Conservation (phyloP, 192 early-diverging fungal species). For the Oehlia diaphana region DNA sequence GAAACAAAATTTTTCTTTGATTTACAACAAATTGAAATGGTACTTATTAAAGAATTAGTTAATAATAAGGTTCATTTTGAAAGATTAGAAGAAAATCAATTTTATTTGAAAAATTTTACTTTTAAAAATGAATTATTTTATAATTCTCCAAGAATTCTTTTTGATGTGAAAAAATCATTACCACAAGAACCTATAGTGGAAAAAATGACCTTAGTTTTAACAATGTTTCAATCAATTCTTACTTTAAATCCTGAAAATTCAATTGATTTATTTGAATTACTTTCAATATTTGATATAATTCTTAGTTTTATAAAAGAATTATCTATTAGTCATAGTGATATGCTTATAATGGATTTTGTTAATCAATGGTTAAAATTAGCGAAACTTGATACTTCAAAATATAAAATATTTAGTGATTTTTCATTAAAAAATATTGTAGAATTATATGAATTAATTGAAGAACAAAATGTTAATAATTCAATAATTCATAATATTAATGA, state of each 20-base stretch:
- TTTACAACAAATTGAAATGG: slow-evolving; percentile 14
- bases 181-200: slow-evolving; percentile 25
- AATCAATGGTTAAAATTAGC: slow-evolving; percentile 28
- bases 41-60: slow-evolving; percentile 12
- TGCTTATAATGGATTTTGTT: slow-evolving; percentile 7
- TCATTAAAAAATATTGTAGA: slow-evolving; percentile 20
- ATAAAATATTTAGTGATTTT: background rate
- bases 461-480: slow-evolving; percentile 20
- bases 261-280: slow-evolving; percentile 6
- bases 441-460: slow-evolving; percentile 30
- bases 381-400: too few species aligned
- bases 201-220: background rate
- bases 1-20: slow-evolving; percentile 9
- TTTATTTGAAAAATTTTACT: slow-evolving; percentile 5
- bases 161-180: slow-evolving; percentile 5
- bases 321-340: background rate
- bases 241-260: background rate
- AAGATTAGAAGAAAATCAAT: background rate
- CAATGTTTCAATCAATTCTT: background rate
- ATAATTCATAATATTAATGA: slow-evolving; percentile 4
- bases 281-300: slow-evolving; percentile 16
- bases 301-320: slow-evolving; percentile 24
- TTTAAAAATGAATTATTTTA: slow-evolving; percentile 27
- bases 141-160: background rate
- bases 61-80: slow-evolving; percentile 10